Evolutionary conservation across 2,329 filamentous ascomycete species (phyloP).

Genomic region (Trichothecium sympodiale): DNA sequence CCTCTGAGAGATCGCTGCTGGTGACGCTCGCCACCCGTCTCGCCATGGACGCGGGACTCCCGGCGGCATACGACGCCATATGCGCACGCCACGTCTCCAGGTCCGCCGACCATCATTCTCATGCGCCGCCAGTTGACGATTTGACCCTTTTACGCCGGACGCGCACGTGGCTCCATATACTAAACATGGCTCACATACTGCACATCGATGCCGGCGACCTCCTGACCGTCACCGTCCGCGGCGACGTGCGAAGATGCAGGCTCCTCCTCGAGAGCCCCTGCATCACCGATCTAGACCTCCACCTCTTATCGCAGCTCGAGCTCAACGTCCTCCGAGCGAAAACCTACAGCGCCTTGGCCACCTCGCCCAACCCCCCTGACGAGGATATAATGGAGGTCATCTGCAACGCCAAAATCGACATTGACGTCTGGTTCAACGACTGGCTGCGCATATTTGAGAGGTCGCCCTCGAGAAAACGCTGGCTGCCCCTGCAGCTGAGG

Average conservation of each 20-base stretch:
- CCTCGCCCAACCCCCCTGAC: conserved; percentile 14
- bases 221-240: conserved; percentile 19
- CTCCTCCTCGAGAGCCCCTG: conserved; percentile 29
- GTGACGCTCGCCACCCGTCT: conserved; percentile 38
- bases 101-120: not conserved
- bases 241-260: conserved; percentile 33
- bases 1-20: conserved; percentile 37
- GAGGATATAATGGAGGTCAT: conserved; percentile 27
- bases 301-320: conserved; percentile 40
- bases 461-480: conserved; percentile 17
- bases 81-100: conserved; percentile 10
- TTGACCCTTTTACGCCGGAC: conserved; percentile 26
- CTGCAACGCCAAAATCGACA: conserved; percentile 32
- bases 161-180: conserved; percentile 39
- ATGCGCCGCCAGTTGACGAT: conserved; percentile 11
- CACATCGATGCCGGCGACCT: conserved; percentile 24
- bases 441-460: conserved; percentile 15
- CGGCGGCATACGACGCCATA: conserved; percentile 28
- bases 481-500: conserved; percentile 31
- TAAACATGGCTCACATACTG: conserved; percentile 40
- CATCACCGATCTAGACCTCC: conserved; percentile 35
- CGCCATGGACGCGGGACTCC: conserved; percentile 35
- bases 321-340: conserved; percentile 19
- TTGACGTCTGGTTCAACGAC: conserved; percentile 35
- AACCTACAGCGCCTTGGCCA: conserved; percentile 22